phyloP scores from a whole-genome alignment of 2,329 filamentous ascomycete genomes.

The Dactylellina drechsleri region DNA sequence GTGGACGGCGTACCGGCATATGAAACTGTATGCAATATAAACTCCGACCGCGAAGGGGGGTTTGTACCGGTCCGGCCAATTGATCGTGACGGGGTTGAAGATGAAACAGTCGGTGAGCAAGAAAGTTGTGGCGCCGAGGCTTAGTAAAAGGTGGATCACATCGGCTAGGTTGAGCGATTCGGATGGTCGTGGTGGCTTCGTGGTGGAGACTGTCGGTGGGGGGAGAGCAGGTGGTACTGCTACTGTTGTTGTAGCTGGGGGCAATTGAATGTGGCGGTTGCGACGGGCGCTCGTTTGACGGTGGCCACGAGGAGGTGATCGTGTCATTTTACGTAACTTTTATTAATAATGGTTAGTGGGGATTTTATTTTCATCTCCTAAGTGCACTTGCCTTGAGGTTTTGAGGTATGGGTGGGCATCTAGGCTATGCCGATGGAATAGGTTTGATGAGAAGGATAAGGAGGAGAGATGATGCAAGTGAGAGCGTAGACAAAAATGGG shows the following conservation, averaged over 20 bases:
- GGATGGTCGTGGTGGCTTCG: neutral
- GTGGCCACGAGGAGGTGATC: neutral
- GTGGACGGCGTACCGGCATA: constrained; percentile 19
- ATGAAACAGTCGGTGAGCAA: constrained; percentile 32
- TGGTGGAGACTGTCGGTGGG: neutral
- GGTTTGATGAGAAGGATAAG: too few relatives aligned
- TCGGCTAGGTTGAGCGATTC: constrained; percentile 7
- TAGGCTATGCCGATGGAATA: too few relatives aligned
- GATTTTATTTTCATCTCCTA: too few relatives aligned
- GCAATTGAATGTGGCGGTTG: constrained; percentile 6
- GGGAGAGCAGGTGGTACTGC: neutral
- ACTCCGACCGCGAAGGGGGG: constrained; percentile 9
- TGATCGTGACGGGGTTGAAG: constrained; percentile 20
- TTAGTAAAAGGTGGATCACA: constrained; percentile 21
- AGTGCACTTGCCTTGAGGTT: too few relatives aligned
- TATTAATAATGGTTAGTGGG: too few relatives aligned
- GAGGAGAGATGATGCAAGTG: too few relatives aligned
- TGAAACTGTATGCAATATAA: constrained; percentile 19
- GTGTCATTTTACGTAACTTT: neutral
- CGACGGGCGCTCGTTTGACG: neutral
- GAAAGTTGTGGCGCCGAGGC: constrained; percentile 10
- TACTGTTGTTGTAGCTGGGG: neutral
- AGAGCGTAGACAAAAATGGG: too few relatives aligned
- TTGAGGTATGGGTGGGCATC: too few relatives aligned
- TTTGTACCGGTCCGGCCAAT: constrained; percentile 10